A percentile compares a stretch with the other conserved stretches of the same genome.
Evolutionary conservation across 257 asterid species (phyloP).

Genomic region (Solanum commersonii): DNA sequence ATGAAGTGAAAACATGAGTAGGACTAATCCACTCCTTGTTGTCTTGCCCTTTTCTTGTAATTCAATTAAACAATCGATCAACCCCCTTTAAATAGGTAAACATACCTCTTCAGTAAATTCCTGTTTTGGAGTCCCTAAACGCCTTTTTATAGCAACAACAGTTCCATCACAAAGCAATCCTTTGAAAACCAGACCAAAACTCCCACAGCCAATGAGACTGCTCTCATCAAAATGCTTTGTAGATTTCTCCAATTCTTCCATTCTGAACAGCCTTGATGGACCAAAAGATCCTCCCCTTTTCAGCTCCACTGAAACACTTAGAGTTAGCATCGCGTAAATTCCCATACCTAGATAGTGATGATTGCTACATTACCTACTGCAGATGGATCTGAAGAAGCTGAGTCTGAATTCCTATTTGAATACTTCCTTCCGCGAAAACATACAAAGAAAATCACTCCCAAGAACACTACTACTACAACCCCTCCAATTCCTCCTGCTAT

Average conservation of each 20-base stretch:
- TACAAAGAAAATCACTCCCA: slow-evolving; percentile 15
- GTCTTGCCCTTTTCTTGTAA: neutral
- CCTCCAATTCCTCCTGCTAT: slow-evolving; percentile 46
- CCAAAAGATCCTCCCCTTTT: slow-evolving; percentile 25
- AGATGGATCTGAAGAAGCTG: slow-evolving; percentile 65
- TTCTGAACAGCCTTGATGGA: slow-evolving; percentile 38
- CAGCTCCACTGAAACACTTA: slow-evolving; percentile 21
- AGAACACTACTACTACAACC: slow-evolving; percentile 26
- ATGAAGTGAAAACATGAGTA: neutral
- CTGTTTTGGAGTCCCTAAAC: slow-evolving; percentile 24
- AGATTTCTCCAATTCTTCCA: slow-evolving; percentile 69
- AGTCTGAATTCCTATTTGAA: slow-evolving; percentile 50
- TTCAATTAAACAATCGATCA: neutral
- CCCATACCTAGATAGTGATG: neutral
- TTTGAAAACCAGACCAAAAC: slow-evolving; percentile 55
- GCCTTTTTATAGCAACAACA: slow-evolving; percentile 58
- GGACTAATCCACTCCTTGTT: neutral
- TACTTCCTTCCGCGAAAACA: slow-evolving; percentile 19
- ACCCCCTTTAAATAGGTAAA: neutral
- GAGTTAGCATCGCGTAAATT: neutral
- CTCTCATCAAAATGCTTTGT: slow-evolving; percentile 40
- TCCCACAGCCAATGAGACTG: slow-evolving; percentile 62
- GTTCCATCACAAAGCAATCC: slow-evolving; percentile 71
- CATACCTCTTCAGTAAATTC: slow-evolving; percentile 47
- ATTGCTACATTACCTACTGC: slow-evolving; percentile 34